Percentiles rank a stretch among this genome's conserved stretches.
phyloP scores from a whole-genome alignment of 805 yeast species.

The Saturnispora saitoi region DNA sequence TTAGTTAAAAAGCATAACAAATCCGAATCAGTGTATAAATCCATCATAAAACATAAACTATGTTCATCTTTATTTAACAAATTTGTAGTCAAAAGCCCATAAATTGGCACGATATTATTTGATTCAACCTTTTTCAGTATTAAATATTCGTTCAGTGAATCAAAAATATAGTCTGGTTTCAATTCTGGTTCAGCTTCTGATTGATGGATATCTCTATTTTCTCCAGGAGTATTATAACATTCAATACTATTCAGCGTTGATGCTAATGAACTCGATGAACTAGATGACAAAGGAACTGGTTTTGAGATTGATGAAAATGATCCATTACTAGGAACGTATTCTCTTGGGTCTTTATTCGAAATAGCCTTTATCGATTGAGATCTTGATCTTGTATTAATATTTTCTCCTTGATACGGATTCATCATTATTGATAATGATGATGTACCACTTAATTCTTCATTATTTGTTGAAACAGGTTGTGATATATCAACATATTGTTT shows the following conservation, averaged over 20 bases:
- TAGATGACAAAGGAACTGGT: not conserved
- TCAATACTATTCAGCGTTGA: not conserved
- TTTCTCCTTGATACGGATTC: not conserved
- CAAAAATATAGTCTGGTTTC: constrained; percentile 11
- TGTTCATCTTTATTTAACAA: not conserved
- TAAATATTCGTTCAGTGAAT: constrained; percentile 24
- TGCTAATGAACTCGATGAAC: not conserved
- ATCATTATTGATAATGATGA: not conserved
- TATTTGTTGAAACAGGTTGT: not conserved
- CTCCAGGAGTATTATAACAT: not conserved
- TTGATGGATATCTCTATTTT: not conserved
- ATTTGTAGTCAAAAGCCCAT: constrained; percentile 12
- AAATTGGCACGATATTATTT: constrained; percentile 10
- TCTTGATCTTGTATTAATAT: not conserved
- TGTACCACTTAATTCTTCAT: not conserved
- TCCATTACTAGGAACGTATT: not conserved
- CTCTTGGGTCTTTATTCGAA: not conserved
- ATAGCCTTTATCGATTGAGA: not conserved
- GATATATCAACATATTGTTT: not conserved
- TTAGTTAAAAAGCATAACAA: constrained; percentile 35
- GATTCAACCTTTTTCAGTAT: constrained; percentile 14
- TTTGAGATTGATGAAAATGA: not conserved
- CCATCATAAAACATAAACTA: constrained; percentile 30
- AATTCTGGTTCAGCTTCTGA: constrained; percentile 5
- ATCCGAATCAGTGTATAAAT: constrained; percentile 41